Percentiles rank a stretch among this genome's conserved stretches.
These are phyloP conservation scores for Bipolaris cookei DNA, from an alignment of 2,329 filamentous ascomycete genomes.

Conservation along the genomic window DNA sequence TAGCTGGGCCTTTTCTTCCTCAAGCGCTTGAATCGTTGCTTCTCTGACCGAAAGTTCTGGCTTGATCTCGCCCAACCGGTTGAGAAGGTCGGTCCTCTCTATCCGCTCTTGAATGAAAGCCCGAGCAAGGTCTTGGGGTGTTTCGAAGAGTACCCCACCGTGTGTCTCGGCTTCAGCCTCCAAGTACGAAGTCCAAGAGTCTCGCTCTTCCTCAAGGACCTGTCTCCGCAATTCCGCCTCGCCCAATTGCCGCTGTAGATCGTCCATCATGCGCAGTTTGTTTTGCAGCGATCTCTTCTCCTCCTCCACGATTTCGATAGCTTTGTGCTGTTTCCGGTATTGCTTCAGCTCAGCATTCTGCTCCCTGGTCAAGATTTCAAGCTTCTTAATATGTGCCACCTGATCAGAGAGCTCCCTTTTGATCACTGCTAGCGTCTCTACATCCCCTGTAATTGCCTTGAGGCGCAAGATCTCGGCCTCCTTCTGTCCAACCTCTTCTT, in stretches of 20 bases:
- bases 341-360: constrained; percentile 81
- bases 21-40: constrained; percentile 72
- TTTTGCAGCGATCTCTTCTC: constrained; percentile 86
- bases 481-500: constrained; percentile 72
- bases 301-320: constrained; percentile 93
- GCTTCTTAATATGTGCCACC: constrained; percentile 83
- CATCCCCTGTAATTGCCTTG: constrained; percentile 85
- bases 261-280: constrained; percentile 75
- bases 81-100: constrained; percentile 78
- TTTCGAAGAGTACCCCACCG: constrained; percentile 76
- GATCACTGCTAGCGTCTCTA: constrained; percentile 83
- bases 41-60: constrained; percentile 81
- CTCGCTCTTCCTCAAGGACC: constrained; percentile 84
- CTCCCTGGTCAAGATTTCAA: constrained; percentile 82
- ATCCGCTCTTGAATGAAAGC: constrained; percentile 83
- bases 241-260: constrained; percentile 75
- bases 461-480: constrained; percentile 84
- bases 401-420: constrained; percentile 89
- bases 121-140: constrained; percentile 83
- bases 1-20: constrained; percentile 71
- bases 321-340: constrained; percentile 79
- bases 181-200: constrained; percentile 86
- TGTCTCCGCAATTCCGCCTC: constrained; percentile 84
- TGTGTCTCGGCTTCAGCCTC: constrained; percentile 68
- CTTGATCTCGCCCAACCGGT: constrained; percentile 78